Conservation (phyloP, 306 rosid genomes). For the Gleditsia sinensis region DNA sequence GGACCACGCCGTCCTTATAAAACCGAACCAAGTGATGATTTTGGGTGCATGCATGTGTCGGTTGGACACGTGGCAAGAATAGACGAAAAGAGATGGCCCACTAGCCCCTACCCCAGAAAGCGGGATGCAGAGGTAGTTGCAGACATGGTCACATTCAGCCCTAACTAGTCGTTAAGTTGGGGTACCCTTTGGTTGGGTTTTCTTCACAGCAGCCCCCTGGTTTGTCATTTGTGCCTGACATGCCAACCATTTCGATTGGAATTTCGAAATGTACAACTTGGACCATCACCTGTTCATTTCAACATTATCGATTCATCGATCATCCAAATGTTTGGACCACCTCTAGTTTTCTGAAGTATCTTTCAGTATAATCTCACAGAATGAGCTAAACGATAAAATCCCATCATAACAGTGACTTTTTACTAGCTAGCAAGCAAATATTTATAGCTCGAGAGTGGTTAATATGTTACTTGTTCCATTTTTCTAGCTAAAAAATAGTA, state of each 20-base stretch:
- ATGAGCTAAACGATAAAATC: too few relatives aligned
- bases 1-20: slow-evolving; percentile 18
- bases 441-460: too few relatives aligned
- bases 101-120: slow-evolving; percentile 13
- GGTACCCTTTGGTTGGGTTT: slow-evolving; percentile 5
- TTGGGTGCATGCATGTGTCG: slow-evolving; percentile 2
- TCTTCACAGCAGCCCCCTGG: background rate
- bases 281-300: background rate
- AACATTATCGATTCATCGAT: too few relatives aligned
- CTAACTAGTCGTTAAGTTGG: slow-evolving; percentile 16
- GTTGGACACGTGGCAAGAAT: slow-evolving; percentile 20
- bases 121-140: background rate
- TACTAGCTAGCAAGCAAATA: too few relatives aligned
- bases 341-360: too few relatives aligned
- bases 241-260: slow-evolving; percentile 20
- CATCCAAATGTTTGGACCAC: too few relatives aligned
- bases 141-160: slow-evolving; percentile 33
- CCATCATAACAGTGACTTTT: too few relatives aligned
- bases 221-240: slow-evolving; percentile 23
- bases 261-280: background rate
- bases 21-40: background rate
- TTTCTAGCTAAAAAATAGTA: too few relatives aligned
- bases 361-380: too few relatives aligned
- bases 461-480: too few relatives aligned
- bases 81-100: slow-evolving; percentile 1